Evolutionary conservation across 2,329 filamentous ascomycete genomes (phyloP).

Genomic region (Colletotrichum incanum): DNA sequence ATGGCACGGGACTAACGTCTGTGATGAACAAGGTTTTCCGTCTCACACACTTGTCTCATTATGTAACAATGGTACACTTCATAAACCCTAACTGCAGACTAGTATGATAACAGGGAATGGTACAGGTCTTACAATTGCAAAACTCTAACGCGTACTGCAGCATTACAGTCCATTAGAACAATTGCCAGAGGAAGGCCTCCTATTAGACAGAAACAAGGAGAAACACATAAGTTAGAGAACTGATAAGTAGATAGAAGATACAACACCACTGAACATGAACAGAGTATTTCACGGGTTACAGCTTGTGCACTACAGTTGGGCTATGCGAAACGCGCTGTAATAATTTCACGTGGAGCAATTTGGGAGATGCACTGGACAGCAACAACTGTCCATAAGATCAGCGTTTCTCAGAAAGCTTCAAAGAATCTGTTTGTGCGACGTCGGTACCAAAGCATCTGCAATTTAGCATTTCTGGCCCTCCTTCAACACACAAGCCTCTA

Average conservation of each 20-base stretch:
- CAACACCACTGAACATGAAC: too few relatives aligned
- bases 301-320: too few relatives aligned
- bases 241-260: too few relatives aligned
- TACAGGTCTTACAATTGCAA: too few relatives aligned
- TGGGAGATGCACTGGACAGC: too few relatives aligned
- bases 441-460: neutral
- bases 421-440: neutral
- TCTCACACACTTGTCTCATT: neutral
- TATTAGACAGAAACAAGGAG: too few relatives aligned
- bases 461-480: too few relatives aligned
- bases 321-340: neutral
- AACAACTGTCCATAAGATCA: neutral
- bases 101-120: neutral
- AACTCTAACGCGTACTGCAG: neutral
- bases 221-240: neutral
- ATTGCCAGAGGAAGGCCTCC: neutral
- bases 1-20: neutral
- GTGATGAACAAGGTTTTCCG: neutral
- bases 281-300: too few relatives aligned
- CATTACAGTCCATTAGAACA: neutral
- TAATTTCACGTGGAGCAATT: neutral
- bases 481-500: too few relatives aligned
- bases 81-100: constrained; percentile 2
- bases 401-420: neutral
- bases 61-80: constrained; percentile 17